Base-by-base conservation (phyloP, 495 filamentous ascomycete species). In the Neurospora sp. region DNA sequence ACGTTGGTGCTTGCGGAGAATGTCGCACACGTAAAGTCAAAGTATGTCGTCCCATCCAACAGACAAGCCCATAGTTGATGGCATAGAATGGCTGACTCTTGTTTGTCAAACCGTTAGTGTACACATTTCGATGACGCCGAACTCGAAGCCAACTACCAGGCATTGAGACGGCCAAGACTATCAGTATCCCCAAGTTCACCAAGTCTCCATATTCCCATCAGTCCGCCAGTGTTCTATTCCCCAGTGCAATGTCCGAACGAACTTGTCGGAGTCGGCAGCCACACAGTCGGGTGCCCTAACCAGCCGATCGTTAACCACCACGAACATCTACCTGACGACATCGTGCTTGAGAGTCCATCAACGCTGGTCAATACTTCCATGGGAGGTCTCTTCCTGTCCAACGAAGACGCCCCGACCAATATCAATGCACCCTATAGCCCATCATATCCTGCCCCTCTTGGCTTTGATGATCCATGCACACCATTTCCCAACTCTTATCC, bases 1-100 rank as follows among this genome's bases (percentile, higher is more conserved):
- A 65, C 14, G 35, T 78, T 12, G 70, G 76, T 27, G 79, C 78
- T 35, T 81, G 79, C 37, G 40, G 68, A 0, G 71, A 70, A 0
- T 81, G 79, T 74, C 71, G 70, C 10, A 20, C 16, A 8, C 78
- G 79, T 8, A 75, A 68, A 38, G 79, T 81, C 8, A 37, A 37
- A 44, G 79, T 80, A 70, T 69, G 76, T 72, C 38, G 16, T 41
- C 17, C 48, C 31, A 3, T 35, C 22, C 3, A 65, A 27, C 27
- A 65, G 20, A 17, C 53, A 17, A 65, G 14, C 6, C 10, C 27
- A 16, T 31, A 17, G 53, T 35, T 8, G 31, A 17, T 39, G 8
- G 20, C 31, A 40, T 9, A n/a, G 7, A 41, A 9, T 35, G 37
- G 10, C 9, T 35, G 8, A 38, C 68, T 40, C 20, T 68, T 41